Evolutionary conservation across 1,139 yeast genomes (phyloP).

Genomic region (Arxiozyma slooffiae): DNA sequence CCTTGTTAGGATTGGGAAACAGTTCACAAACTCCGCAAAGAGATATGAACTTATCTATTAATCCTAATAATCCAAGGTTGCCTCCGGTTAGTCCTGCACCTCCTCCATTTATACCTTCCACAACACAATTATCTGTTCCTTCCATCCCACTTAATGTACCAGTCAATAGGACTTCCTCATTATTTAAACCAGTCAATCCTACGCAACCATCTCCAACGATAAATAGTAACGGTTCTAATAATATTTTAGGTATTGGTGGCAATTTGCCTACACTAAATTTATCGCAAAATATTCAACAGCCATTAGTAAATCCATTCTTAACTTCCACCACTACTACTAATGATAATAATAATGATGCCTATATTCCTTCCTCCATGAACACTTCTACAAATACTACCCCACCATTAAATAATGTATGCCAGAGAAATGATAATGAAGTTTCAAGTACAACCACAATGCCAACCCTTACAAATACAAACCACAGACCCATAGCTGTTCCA

Average conservation of each 20-base stretch:
- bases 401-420: conserved; percentile 4
- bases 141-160: background rate
- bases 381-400: conserved; percentile 3
- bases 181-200: background rate
- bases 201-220: background rate
- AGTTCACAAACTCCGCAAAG: background rate
- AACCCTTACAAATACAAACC: background rate
- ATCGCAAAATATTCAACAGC: background rate
- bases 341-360: background rate
- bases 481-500: background rate
- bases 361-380: background rate
- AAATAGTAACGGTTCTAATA: background rate
- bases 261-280: background rate
- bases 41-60: background rate
- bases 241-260: conserved; percentile 3
- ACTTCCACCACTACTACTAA: background rate
- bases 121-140: background rate
- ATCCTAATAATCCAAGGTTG: background rate
- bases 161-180: background rate
- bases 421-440: background rate
- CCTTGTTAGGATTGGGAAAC: background rate
- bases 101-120: background rate
- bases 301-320: background rate
- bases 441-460: background rate
- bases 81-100: background rate